Evolutionary conservation across 495 filamentous ascomycete genomes (phyloP).

Genomic region (Neurospora sp.): DNA sequence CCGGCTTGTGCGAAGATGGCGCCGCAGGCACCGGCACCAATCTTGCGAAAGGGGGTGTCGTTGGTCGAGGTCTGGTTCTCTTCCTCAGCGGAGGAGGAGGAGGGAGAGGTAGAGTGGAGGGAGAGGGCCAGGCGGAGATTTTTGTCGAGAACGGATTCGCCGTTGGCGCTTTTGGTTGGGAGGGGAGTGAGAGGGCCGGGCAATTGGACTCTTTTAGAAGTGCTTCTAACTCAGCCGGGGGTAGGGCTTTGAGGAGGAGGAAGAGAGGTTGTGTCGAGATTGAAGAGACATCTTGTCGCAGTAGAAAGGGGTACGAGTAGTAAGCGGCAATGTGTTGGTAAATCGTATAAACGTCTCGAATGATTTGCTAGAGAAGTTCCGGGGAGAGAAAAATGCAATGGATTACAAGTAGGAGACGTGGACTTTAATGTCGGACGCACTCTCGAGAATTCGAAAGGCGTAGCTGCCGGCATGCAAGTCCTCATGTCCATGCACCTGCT

Average conservation of each 20-base stretch:
- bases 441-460: not conserved
- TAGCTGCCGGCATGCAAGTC: not conserved
- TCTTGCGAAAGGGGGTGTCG: not conserved
- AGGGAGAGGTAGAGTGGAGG: not conserved
- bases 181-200: not conserved
- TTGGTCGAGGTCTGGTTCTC: not conserved
- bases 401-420: not conserved
- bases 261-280: not conserved
- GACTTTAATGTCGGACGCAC: not conserved
- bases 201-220: not conserved
- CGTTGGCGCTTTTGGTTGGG: not conserved
- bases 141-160: not conserved
- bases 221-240: not conserved
- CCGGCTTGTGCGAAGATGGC: constrained; percentile 4
- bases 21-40: constrained; percentile 13
- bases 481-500: not conserved
- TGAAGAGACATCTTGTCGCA: not conserved
- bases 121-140: not conserved
- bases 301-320: not conserved
- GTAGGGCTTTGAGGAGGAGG: not conserved
- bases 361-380: not conserved
- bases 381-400: not conserved
- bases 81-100: not conserved
- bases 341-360: not conserved
- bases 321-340: not conserved